phyloP scores from a whole-genome alignment of 805 yeast genomes.

The Torulaspora gathmanii region DNA sequence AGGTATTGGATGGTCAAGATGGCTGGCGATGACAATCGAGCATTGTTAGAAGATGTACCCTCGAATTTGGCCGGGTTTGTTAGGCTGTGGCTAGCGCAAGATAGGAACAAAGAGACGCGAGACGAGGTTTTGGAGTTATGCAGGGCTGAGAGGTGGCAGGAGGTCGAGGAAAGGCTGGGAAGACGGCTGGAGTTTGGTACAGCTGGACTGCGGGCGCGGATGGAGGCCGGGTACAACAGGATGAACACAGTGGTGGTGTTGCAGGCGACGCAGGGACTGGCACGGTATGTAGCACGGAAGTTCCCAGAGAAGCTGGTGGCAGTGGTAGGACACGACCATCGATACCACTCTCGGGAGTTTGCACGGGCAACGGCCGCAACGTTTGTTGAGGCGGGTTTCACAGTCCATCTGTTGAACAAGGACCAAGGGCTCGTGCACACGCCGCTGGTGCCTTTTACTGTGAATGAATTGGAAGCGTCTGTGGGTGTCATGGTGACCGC shows the following conservation, averaged over 20 bases:
- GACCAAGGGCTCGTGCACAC: conserved; percentile 55
- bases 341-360: conserved; percentile 72
- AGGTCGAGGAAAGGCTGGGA: conserved; percentile 49
- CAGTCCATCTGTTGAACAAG: conserved; percentile 53
- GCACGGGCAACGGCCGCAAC: conserved; percentile 76
- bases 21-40: not conserved
- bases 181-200: conserved; percentile 82
- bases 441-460: conserved; percentile 87
- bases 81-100: conserved; percentile 30
- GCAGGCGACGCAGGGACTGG: conserved; percentile 85
- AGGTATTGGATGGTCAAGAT: not conserved
- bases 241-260: conserved; percentile 86
- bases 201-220: conserved; percentile 80
- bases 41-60: conserved; percentile 9
- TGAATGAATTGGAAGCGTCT: conserved; percentile 55
- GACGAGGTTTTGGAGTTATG: conserved; percentile 50
- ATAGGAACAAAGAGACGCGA: conserved; percentile 45
- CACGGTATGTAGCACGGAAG: conserved; percentile 42
- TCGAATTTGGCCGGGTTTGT: conserved; percentile 18
- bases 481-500: conserved; percentile 94
- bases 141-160: conserved; percentile 36
- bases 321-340: conserved; percentile 89
- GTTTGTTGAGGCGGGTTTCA: conserved; percentile 62
- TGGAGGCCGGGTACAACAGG: conserved; percentile 87
- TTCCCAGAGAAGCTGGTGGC: conserved; percentile 32